Base-by-base conservation (phyloP, 208 protist species). In the Acanthamoeba culbertsoni region DNA sequence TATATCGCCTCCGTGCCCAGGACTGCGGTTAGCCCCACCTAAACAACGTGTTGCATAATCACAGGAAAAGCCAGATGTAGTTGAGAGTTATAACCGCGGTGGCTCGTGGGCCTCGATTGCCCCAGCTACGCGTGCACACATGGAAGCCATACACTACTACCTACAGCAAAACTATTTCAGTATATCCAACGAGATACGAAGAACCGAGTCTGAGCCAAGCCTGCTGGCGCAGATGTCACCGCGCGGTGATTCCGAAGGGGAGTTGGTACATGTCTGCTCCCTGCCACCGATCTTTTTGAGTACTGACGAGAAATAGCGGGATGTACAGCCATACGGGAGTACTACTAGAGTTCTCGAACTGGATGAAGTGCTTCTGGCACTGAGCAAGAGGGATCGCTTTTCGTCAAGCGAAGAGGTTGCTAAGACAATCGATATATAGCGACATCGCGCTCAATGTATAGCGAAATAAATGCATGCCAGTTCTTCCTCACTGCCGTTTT, bases 81-180 rank as follows among this genome's bases (percentile, higher is more conserved):
- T 35, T 8, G 77, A 43, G 46, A 10, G 40, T 42, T 18, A 42
- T 35, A 33, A n/a, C 73, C 35, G 26, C 12, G 46, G 26, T n/a
- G 55, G 82, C 33, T 33, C 35, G 23, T 89, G 51, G 48, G 20
- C 23, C 23, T 59, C 28, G 16, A 89, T 89, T 33, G 82, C 35
- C 5, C 82, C 82, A 40, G 82, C 55, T n/a, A 89, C 82, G 55
- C 46, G 82, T 6, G 82, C 53, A 31, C 82, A 89, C 55, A 31
- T 89, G 82, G 82, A 89, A n/a, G 35, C 82, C 23, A 37, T 89
- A 4, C 63, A 89, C 55, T 89, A 89, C 82, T 89, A 89, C 33
- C 55, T 89, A 18, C 82, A 89, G 31, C 82, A 65, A 28, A 89
- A 89, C 82, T 89, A 89, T 28, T 16, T 16, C 40, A 89, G 33